Evolutionary conservation across 2,329 filamentous ascomycete species (phyloP).

Genomic region (Nigrospora sphaerica): DNA sequence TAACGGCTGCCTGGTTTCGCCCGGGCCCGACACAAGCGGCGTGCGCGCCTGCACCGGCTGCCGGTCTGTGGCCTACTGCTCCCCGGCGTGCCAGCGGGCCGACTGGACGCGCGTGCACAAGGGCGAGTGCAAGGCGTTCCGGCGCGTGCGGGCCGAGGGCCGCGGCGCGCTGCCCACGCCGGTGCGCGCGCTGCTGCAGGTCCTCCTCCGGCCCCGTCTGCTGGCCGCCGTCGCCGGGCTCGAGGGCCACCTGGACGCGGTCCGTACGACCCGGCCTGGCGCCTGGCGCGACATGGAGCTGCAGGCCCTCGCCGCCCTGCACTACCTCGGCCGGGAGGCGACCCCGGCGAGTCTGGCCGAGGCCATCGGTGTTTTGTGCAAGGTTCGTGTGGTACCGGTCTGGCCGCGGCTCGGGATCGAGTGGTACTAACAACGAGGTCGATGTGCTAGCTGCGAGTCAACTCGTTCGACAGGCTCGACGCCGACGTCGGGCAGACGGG

Average conservation of each 20-base stretch:
- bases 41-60: slow-evolving; percentile 43
- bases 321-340: slow-evolving; percentile 33
- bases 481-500: slow-evolving; percentile 44
- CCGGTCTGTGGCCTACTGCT: slow-evolving; percentile 47
- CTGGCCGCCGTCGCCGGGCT: slow-evolving; percentile 27
- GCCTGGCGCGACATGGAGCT: slow-evolving; percentile 39
- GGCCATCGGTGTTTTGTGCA: slow-evolving; percentile 44
- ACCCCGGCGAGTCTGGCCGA: slow-evolving; percentile 26
- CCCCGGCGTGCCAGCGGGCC: slow-evolving; percentile 41
- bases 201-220: slow-evolving; percentile 32
- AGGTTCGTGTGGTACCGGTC: slow-evolving; percentile 28
- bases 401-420: neutral
- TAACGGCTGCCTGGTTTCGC: slow-evolving; percentile 36
- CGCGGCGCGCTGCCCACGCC: slow-evolving; percentile 42
- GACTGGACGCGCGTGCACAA: slow-evolving; percentile 48
- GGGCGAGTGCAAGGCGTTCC: slow-evolving; percentile 43
- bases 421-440: neutral
- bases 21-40: slow-evolving; percentile 8
- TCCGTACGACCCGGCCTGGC: slow-evolving; percentile 13
- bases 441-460: slow-evolving; percentile 47
- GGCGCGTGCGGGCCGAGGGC: slow-evolving; percentile 28
- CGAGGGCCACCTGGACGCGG: slow-evolving; percentile 35
- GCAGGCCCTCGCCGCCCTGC: slow-evolving; percentile 42
- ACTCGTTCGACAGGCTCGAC: slow-evolving; percentile 52
- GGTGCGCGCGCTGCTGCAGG: slow-evolving; percentile 45